Evolutionary conservation across 208 protist genomes (phyloP), one percentile per base, ranked within the genome.

Genomic region (Paratrypanosoma confusum): DNA sequence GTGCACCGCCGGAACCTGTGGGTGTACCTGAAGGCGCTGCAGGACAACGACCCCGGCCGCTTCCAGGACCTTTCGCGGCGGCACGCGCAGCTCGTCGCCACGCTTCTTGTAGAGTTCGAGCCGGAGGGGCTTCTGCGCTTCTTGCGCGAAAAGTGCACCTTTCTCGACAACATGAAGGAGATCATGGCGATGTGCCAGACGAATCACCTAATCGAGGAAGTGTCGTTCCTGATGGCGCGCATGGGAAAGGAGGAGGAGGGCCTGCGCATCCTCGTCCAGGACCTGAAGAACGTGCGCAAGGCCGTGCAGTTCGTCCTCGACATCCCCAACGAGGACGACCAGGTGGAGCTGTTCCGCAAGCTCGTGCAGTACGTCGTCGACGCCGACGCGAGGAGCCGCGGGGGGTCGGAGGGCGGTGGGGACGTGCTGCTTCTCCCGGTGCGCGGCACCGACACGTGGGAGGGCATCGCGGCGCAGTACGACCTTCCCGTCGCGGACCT

Each of bases 191-290:
- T 90, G 20, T 90, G 81, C 50, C 52, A 57, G 45, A 74, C 78
- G 39, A 48, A 75, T 28, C 51, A 73, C 27, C 50, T 77, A 22
- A 40, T 73, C 17, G 81, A 90, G 29, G 76, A 72, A 36, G 64
- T 70, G 43, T 61, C 79, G n/a, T 82, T 86, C 44, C 38, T 90
- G 2, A 46, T 86, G 17, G 57, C 65, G 23, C 65, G 74, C 31
- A 79, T 90, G 61, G 81, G 81, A 8, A 68, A 66, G 38, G 74
- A 86, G 51, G 73, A 84, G 36, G 77, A 90, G 55, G 76, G 73
- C 14, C 50, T 90, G 33, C 59, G 57, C 23, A 54, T 84, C n/a
- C 61, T 90, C 23, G 60, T 90, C 16, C 21, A 69, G 28, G 48
- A 75, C 24, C 45, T 69, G 55, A 66, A 69, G 47, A 70, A 71